Evolutionary conservation across 2,329 filamentous ascomycete species (phyloP).

Genomic region (Paradendryphiella salina): DNA sequence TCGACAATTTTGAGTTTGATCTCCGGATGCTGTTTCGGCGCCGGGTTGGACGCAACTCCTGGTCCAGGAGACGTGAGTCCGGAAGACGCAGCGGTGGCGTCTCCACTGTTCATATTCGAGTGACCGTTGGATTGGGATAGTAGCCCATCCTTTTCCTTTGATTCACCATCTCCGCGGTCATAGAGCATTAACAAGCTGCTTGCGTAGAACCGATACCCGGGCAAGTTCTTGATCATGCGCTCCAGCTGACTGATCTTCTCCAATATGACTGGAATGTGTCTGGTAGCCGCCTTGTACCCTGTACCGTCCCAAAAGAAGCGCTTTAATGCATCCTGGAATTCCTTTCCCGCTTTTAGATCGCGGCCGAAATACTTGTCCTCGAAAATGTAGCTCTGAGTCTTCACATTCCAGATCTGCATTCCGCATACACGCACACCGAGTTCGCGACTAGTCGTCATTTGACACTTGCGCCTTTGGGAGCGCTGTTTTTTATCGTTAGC

Average conservation of each 20-base stretch:
- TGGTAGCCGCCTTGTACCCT: conserved; percentile 75
- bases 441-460: conserved; percentile 85
- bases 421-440: conserved; percentile 93
- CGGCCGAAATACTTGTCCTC: conserved; percentile 98
- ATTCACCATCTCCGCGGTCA: conserved; percentile 72
- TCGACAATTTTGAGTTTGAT: conserved; percentile 98
- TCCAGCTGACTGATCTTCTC: conserved; percentile 83
- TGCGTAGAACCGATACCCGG: conserved; percentile 92
- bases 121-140: conserved; percentile 16
- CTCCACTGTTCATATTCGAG: conserved; percentile 26
- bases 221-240: conserved; percentile 75
- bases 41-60: conserved; percentile 13
- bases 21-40: conserved; percentile 45
- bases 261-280: conserved; percentile 85
- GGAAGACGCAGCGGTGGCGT: conserved; percentile 19
- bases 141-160: conserved; percentile 42
- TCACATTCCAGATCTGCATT: conserved; percentile 92
- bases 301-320: conserved; percentile 90
- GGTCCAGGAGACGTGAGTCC: conserved; percentile 35
- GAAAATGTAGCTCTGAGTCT: conserved; percentile 83
- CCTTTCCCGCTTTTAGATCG: conserved; percentile 78
- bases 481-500: conserved; percentile 88
- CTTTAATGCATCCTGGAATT: conserved; percentile 86
- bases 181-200: conserved; percentile 95
- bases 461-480: conserved; percentile 91